Evolutionary conservation across 177 flowering plant genomes (phyloP).

Genomic region (Vitis hybrid): DNA sequence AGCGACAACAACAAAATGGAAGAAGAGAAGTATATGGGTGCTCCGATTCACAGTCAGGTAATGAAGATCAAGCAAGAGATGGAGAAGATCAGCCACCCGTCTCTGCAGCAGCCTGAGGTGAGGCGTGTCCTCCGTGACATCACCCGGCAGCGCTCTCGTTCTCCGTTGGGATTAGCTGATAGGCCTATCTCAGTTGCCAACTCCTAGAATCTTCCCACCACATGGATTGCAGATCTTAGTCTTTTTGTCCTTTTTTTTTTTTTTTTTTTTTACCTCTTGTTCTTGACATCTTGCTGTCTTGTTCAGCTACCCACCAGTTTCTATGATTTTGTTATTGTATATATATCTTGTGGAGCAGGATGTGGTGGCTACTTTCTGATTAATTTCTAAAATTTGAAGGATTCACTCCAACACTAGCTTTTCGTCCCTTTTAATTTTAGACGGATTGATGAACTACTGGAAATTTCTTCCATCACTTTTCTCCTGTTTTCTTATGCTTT

Average conservation of each 20-base stretch:
- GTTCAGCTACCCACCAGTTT: neutral
- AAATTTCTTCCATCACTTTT: too few relatives aligned
- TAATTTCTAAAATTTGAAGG: neutral
- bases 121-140: slow-evolving; percentile 37
- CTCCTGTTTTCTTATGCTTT: too few relatives aligned
- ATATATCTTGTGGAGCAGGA: slow-evolving; percentile 1
- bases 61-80: slow-evolving; percentile 62
- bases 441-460: too few relatives aligned
- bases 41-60: slow-evolving; percentile 67
- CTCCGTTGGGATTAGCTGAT: slow-evolving; percentile 61
- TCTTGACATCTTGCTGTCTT: neutral
- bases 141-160: slow-evolving; percentile 42
- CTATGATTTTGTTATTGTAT: neutral
- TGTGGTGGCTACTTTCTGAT: neutral
- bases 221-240: neutral
- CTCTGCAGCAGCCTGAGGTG: slow-evolving; percentile 38
- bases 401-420: too few relatives aligned
- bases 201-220: slow-evolving; percentile 8
- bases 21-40: slow-evolving; percentile 12
- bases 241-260: too few relatives aligned
- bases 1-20: slow-evolving; percentile 11
- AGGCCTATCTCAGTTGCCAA: slow-evolving; percentile 60
- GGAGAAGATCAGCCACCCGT: slow-evolving; percentile 52
- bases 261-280: too few relatives aligned
- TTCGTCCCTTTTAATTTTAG: too few relatives aligned